A percentile compares a stretch with the other conserved stretches of the same genome.
These are phyloP conservation scores for Ogataea salicorniae DNA, from an alignment of 805 yeast species.

Conservation along the genomic window DNA sequence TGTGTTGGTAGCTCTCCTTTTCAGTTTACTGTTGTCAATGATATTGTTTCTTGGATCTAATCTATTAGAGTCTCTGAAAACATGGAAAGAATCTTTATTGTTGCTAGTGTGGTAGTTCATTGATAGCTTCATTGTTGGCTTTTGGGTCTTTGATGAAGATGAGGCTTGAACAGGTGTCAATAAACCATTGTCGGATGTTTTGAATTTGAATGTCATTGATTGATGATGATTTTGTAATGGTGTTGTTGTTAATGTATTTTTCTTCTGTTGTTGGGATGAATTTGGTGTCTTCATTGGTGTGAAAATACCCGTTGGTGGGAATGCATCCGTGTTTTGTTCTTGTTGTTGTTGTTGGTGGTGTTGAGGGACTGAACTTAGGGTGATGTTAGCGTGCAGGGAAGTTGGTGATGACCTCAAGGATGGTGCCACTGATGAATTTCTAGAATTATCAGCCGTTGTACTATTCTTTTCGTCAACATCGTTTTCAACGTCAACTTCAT, in stretches of 20 bases:
- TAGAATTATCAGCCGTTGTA: no score
- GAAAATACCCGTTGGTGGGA: slow-evolving; percentile 25
- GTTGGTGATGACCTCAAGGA: background rate
- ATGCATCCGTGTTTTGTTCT: background rate
- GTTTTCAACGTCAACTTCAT: background rate
- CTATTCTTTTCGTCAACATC: background rate
- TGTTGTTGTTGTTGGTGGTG: background rate
- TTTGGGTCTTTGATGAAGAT: slow-evolving; percentile 23
- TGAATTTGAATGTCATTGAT: slow-evolving; percentile 33
- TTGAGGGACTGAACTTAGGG: no score
- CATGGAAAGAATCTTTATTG: slow-evolving; percentile 12
- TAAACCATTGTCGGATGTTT: slow-evolving; percentile 29
- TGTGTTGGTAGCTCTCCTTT: background rate
- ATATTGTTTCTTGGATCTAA: no score
- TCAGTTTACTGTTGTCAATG: slow-evolving; percentile 9
- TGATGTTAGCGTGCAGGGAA: no score
- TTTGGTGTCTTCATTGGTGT: slow-evolving; percentile 20
- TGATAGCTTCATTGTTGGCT: slow-evolving; percentile 27
- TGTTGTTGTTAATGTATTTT: background rate
- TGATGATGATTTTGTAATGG: slow-evolving; percentile 1
- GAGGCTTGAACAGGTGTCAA: slow-evolving; percentile 23
- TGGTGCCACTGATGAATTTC: background rate
- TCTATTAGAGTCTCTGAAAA: slow-evolving; percentile 19
- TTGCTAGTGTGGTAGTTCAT: background rate
- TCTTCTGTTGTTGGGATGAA: background rate